These are phyloP conservation scores for Scedosporium boydii DNA, from an alignment of 2,329 filamentous ascomycete species.

Conservation along the genomic window DNA sequence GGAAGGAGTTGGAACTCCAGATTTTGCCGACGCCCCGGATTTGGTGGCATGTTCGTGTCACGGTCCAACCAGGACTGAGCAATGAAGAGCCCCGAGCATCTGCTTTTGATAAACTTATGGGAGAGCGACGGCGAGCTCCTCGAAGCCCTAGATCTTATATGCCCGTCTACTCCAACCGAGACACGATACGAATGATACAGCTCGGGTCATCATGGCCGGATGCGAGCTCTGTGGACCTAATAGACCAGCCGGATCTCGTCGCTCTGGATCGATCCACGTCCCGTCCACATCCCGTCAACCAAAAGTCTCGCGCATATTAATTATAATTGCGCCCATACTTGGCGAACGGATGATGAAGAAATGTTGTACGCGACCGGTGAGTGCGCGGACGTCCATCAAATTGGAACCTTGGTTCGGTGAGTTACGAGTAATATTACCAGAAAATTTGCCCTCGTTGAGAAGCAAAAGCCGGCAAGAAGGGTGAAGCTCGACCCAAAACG, in stretches of 20 bases:
- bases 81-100: no score
- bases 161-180: no score
- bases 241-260: no score
- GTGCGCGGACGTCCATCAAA: background rate
- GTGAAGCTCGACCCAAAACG: background rate
- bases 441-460: background rate
- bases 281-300: no score
- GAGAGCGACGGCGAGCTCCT: no score
- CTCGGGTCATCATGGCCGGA: no score
- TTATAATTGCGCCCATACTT: background rate
- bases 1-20: background rate
- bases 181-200: no score
- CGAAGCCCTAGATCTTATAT: no score
- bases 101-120: background rate
- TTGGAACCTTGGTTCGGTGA: constrained; percentile 2
- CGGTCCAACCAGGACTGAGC: no score
- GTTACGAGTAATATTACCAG: background rate
- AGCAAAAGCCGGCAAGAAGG: background rate
- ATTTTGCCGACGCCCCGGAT: background rate
- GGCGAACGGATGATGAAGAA: background rate
- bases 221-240: no score
- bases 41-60: background rate
- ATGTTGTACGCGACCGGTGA: constrained; percentile 3
- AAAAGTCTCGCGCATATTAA: background rate
- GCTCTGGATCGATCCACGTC: no score